Conservation (phyloP, 352 stramenopile genomes). For the Phytopythium chamaehyphon region DNA sequence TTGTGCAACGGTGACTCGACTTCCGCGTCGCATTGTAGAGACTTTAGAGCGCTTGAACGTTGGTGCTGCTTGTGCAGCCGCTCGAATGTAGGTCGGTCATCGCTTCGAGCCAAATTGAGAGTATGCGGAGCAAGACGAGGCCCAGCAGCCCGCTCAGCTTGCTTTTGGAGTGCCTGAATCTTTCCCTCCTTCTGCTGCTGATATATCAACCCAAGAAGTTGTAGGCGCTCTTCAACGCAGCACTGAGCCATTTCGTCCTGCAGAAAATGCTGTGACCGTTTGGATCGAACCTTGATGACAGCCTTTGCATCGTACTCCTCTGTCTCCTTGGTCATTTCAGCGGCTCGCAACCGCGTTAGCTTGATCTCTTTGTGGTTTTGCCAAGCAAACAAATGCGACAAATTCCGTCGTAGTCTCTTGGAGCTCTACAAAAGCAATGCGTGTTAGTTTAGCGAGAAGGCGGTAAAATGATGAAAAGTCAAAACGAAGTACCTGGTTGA, state of each 20-base stretch:
- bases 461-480: no score
- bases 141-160: constrained; percentile 10
- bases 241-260: constrained; percentile 51
- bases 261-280: constrained; percentile 24
- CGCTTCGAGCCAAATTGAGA: constrained; percentile 25
- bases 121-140: constrained; percentile 54
- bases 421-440: constrained; percentile 31
- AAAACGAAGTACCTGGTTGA: constrained; percentile 41
- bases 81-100: constrained; percentile 31
- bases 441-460: neutral
- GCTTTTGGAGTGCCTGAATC: constrained; percentile 11
- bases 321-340: constrained; percentile 23
- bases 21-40: constrained; percentile 1
- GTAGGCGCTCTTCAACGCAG: constrained; percentile 65
- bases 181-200: constrained; percentile 63
- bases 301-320: constrained; percentile 28
- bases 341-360: constrained; percentile 34
- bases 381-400: constrained; percentile 65
- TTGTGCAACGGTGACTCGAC: no score
- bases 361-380: constrained; percentile 56
- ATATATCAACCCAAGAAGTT: constrained; percentile 67
- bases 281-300: constrained; percentile 27
- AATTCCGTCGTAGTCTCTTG: constrained; percentile 44
- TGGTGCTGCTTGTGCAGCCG: constrained; percentile 48
- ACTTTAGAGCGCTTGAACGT: neutral